phyloP scores from a whole-genome alignment of 176 grass and related monocot genomes.

The Oryza glumipatula region DNA sequence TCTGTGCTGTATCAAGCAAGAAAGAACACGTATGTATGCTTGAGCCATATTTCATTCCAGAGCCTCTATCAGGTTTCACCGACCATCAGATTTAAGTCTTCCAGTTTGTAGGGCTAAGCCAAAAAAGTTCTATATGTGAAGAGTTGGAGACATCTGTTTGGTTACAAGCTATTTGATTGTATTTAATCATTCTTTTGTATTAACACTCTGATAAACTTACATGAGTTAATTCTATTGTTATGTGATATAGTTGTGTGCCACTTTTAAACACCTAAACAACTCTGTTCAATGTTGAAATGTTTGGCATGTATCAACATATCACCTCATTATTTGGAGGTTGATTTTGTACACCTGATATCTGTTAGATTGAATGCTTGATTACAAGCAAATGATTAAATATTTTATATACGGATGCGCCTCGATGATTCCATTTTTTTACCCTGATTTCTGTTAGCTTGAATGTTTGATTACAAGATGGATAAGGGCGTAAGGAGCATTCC shows the following conservation, averaged over 20 bases:
- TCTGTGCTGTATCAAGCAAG: neutral
- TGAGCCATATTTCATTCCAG: neutral
- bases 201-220: neutral
- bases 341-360: neutral
- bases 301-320: neutral
- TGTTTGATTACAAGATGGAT: neutral
- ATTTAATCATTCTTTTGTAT: conserved; percentile 24
- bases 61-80: neutral
- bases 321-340: neutral
- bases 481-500: neutral
- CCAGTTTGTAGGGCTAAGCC: neutral
- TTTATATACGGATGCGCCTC: neutral
- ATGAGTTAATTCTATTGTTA: neutral
- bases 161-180: conserved; percentile 13
- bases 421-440: neutral
- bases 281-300: neutral
- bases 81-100: neutral
- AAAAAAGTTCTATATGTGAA: neutral
- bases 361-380: neutral
- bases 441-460: neutral
- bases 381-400: neutral
- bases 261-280: neutral
- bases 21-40: neutral
- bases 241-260: neutral
- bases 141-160: neutral